Evolutionary conservation across 257 asterid species (phyloP), one percentile per base, ranked within the genome.

Genomic region (Cinchona pubescens): DNA sequence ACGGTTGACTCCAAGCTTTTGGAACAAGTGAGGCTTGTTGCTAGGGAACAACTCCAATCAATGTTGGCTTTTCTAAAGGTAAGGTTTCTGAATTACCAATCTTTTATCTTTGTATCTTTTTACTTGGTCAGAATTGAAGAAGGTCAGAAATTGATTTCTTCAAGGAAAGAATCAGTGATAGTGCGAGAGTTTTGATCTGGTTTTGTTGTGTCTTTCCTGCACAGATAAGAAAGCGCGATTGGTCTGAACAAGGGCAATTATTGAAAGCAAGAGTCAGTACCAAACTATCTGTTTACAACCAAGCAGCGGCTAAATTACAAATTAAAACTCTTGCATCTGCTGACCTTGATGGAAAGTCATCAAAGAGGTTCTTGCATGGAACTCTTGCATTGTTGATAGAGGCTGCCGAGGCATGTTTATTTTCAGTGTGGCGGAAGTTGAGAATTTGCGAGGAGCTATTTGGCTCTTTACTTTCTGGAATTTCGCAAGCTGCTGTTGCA

Each of bases 381-480:
- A 90, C 96, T 78, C 93, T 95, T 75, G 96, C 92, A 66, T 82
- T 88, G 81, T 83, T 95, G 88, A 85, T 90, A 72, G 96, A 91
- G 81, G 90, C 93, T 59, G 97, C 97, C 0, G 97, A 91, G 86
- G 92, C 96, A 68, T 95, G 99, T 79, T 81, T 92, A 80, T 79
- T 74, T 71, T 95, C 93, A 9, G 90, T 88, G 55, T 95, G 99
- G 98, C 83, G 98, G 72, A 95, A 88, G 80, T 76, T 90, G 90
- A 91, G 96, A 85, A 86, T 92, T 23, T 95, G 99, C 68, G 99
- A 95, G 85, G 99, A 92, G 80, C 93, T 95, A 60, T 92, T 95
- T 82, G 83, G 86, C 84, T 86, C 96, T 74, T 86, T 95, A 85
- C 97, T 95, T 73, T 79, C 91, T 81, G 99, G 97, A 72, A 89